phyloP scores from a whole-genome alignment of 2,329 filamentous ascomycete species.

The Biscogniauxia mediterranea region DNA sequence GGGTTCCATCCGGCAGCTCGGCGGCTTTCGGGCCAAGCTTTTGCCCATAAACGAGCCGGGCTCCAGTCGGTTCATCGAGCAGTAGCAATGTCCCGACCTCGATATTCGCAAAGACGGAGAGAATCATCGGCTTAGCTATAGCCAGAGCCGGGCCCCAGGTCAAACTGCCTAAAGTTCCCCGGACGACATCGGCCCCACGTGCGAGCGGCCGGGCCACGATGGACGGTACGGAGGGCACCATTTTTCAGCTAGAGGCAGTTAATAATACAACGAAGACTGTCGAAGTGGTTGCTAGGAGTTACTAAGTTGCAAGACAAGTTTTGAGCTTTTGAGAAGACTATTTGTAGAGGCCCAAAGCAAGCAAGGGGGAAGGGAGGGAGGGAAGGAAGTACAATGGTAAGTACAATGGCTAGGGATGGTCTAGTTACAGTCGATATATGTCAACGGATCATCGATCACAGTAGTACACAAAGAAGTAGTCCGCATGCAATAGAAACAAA shows the following conservation, averaged over 20 bases:
- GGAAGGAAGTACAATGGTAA: too few species aligned
- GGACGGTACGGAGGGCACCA: slow-evolving; percentile 38
- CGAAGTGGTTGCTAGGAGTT: background rate
- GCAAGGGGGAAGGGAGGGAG: background rate
- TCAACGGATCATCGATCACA: background rate
- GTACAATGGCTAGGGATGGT: background rate
- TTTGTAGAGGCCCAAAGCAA: background rate
- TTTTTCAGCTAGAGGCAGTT: slow-evolving; percentile 9
- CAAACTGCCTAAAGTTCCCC: slow-evolving; percentile 42
- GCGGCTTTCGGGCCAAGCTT: slow-evolving; percentile 39
- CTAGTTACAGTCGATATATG: background rate
- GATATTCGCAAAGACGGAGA: slow-evolving; percentile 46
- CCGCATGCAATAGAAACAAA: background rate
- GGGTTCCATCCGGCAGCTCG: slow-evolving; percentile 35
- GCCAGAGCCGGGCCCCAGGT: slow-evolving; percentile 48
- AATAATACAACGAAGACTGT: background rate
- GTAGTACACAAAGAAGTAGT: background rate
- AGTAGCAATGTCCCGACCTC: slow-evolving; percentile 48
- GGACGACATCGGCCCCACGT: slow-evolving; percentile 40
- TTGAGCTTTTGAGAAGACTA: background rate
- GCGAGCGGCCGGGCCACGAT: slow-evolving; percentile 39
- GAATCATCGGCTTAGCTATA: slow-evolving; percentile 45
- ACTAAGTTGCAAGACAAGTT: background rate
- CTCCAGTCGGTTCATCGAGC: slow-evolving; percentile 44
- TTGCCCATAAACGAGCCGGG: slow-evolving; percentile 45